Evolutionary conservation across 1,284 basidiomycete genomes (phyloP), one percentile per base, ranked within the genome.

Genomic region (Cutaneotrichosporon daszewskae): DNA sequence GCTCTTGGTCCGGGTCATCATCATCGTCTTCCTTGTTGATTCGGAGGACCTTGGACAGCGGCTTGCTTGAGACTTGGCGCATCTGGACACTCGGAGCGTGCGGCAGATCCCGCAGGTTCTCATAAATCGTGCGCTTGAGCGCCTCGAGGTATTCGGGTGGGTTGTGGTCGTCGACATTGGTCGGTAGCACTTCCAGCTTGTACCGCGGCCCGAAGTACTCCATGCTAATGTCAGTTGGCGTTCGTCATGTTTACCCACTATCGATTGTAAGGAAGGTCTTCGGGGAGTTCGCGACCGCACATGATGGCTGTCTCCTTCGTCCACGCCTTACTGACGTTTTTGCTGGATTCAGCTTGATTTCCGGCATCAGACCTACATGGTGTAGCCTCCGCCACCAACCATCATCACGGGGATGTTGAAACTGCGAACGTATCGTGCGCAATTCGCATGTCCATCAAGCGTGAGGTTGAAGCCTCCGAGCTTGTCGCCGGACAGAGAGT

Each of bases 121-220:
- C 80, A 36, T 95, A 73, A 6, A 89, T 85, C 20, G 77, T 79
- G 14, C 75, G 73, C 54, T 83, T 81, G 40, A 95, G 82, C 49
- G 78, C 78, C 47, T 95, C 84, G 17, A 98, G 72, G 36, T 87
- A 88, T 58, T 91, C 84, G 55, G 80, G 80, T 43, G 85, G 72
- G 66, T 98, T 98, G 61, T 87, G 73, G 66, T 98, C 90, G 51
- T 95, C 91, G 83, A 95, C 89, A 63, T 96, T 96, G 55, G 85
- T 97, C 47, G 78, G 78, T 10, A 83, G 78, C 3, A 98, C 92
- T 60, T 96, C 90, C 23, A 98, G 77, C 56, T 92, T 80, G 72
- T 94, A 98, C 46, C 91, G 78, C 12, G 95, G 95, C 0, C 92
- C 94, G 68, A 92, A 98, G 82, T 92, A 98, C 68, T 97, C 92